Evolutionary conservation across 805 yeast species (phyloP).

Genomic region (Candida succiphila): DNA sequence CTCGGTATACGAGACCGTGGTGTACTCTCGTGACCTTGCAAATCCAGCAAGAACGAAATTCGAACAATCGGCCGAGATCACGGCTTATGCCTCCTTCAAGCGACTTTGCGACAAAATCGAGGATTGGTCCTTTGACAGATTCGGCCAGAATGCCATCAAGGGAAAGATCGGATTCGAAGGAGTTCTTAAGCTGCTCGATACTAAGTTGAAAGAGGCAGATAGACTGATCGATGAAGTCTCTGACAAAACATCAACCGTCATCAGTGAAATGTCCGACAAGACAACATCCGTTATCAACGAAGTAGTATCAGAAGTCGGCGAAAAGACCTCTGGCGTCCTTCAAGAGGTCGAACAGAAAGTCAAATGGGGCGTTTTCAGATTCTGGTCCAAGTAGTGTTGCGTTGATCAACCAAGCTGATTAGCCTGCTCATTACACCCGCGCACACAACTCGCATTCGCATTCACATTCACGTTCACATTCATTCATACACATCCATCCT

Average conservation of each 20-base stretch:
- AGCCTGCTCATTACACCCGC: too few species aligned
- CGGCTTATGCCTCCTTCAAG: constrained; percentile 68
- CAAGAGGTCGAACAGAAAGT: constrained; percentile 14
- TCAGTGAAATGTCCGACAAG: constrained; percentile 14
- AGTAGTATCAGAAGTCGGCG: constrained; percentile 6
- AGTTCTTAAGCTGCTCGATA: constrained; percentile 48
- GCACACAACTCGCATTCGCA: too few species aligned
- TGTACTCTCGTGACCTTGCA: constrained; percentile 57
- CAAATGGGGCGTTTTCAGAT: constrained; percentile 12
- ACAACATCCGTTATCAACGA: constrained; percentile 10
- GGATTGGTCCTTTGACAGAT: constrained; percentile 86
- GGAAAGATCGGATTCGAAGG: constrained; percentile 82
- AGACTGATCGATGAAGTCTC: constrained; percentile 10
- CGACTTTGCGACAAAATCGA: constrained; percentile 75
- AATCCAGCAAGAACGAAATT: constrained; percentile 47
- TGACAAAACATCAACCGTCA: constrained; percentile 10
- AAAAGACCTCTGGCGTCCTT: constrained; percentile 12
- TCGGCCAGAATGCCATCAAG: constrained; percentile 73
- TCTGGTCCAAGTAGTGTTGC: too few species aligned
- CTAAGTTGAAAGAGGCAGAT: constrained; percentile 17
- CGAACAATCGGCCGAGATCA: constrained; percentile 77
- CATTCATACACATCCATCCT: too few species aligned
- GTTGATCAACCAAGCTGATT: too few species aligned
- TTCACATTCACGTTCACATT: too few species aligned
- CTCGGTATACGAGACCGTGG: constrained; percentile 80